Base-by-base conservation (phyloP, 371 early-diverging fungal species). In the Mucor ambiguus region DNA sequence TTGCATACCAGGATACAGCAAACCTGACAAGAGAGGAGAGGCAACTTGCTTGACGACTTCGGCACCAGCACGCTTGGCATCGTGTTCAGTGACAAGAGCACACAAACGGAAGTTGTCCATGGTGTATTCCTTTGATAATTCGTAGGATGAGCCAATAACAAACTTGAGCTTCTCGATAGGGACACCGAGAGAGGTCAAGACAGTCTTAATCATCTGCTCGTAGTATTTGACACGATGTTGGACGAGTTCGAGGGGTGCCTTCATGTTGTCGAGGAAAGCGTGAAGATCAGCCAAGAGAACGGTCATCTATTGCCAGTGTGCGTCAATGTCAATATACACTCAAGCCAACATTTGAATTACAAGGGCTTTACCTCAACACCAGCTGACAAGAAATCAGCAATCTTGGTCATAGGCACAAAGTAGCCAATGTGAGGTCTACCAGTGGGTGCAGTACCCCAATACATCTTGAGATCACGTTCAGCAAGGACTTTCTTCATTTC, bases 391-490 rank as follows among this genome's bases (percentile, higher is more conserved):
- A 98, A 98, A 84, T 99, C 99, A 28, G 96, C 96, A 77, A 99
- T 90, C 87, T 99, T 99, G 66, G 95, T 79, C 90, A 99, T 93
- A 14, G 99, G 93, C 9, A 99, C 95, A 88, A 96, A 98, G 88
- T 99, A 99, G 59, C 96, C 99, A 71, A 99, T 88, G 76, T 99
- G 99, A 29, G 98, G 98, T 76, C 90, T 92, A 64, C 99, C 99
- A 4, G 99, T 99, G 8, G 99, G 92, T 22, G 99, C 99, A 30
- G 99, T 99, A 55, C 99, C 99, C 99, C 99, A 99, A 90, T 99
- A 99, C 72, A 99, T 80, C 68, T 91, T 94, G 41, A 99, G 79
- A 78, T 97, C 94, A 61, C 99, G 90, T 76, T 96, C 94, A 4
- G 79, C 81, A 22, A 99, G 87, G 58, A 96, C 87, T 68, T 91